Conservation (phyloP, 2,329 filamentous ascomycete species). For the Botrytis cinerea region DNA sequence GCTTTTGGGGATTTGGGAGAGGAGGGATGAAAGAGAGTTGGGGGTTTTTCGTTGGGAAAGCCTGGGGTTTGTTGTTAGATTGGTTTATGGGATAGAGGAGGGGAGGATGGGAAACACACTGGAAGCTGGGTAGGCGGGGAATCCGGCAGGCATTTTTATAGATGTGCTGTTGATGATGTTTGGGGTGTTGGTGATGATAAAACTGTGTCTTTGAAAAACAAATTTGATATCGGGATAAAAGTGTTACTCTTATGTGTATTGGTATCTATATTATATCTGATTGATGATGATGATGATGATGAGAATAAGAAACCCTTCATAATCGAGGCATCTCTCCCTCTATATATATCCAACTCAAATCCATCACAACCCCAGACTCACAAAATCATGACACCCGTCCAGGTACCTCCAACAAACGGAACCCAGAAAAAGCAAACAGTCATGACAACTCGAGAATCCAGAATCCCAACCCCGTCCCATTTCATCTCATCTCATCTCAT, state of each 20-base stretch:
- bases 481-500: not conserved
- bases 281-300: not conserved
- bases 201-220: not conserved
- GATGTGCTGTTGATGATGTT: not conserved
- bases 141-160: conserved; percentile 17
- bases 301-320: not conserved
- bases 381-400: not conserved
- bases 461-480: not conserved
- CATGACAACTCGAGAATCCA: not conserved
- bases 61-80: conserved; percentile 26
- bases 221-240: not conserved
- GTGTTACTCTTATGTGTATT: not conserved
- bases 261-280: not conserved
- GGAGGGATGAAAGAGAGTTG: conserved; percentile 34
- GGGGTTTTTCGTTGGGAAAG: conserved; percentile 33
- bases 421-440: not conserved
- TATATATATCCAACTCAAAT: conserved; percentile 3
- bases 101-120: not conserved
- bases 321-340: not conserved
- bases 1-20: conserved; percentile 30
- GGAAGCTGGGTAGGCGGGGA: conserved; percentile 28
- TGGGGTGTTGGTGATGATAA: not conserved
- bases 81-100: not conserved
- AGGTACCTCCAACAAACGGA: not conserved
- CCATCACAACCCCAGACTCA: not conserved